Evolutionary conservation across 371 early-diverging fungal genomes (phyloP).

Genomic region (Mortierella sp.): DNA sequence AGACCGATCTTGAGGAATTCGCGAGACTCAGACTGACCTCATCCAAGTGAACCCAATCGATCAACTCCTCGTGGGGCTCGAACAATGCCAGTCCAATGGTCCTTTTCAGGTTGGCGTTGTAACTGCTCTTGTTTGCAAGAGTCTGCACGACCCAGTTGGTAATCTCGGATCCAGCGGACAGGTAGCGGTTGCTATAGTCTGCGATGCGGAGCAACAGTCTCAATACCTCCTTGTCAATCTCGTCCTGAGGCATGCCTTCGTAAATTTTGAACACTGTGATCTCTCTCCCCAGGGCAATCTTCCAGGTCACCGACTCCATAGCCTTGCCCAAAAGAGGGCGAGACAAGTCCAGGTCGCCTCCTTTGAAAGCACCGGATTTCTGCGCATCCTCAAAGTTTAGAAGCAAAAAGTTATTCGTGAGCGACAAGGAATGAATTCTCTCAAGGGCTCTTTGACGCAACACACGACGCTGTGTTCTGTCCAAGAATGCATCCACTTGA

Average conservation of each 20-base stretch:
- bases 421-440: conserved; percentile 17
- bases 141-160: conserved; percentile 19
- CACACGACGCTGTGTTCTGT: conserved; percentile 26
- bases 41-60: conserved; percentile 48
- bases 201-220: conserved; percentile 37
- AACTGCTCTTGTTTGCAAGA: conserved; percentile 16
- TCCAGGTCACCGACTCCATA: conserved; percentile 47
- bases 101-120: conserved; percentile 12
- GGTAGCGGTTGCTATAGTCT: conserved; percentile 28
- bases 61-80: conserved; percentile 26
- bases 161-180: conserved; percentile 1
- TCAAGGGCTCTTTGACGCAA: conserved; percentile 27
- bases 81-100: conserved; percentile 22
- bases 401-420: conserved; percentile 4
- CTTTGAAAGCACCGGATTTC: conserved; percentile 26
- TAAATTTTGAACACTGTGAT: conserved; percentile 37
- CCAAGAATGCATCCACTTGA: conserved; percentile 38
- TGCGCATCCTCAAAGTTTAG: conserved; percentile 17
- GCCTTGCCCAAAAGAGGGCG: conserved; percentile 31
- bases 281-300: conserved; percentile 27
- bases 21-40: conserved; percentile 15
- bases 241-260: conserved; percentile 21
- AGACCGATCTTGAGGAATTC: conserved; percentile 1
- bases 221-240: conserved; percentile 35
- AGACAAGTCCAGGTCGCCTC: conserved; percentile 25